These are phyloP conservation scores for Torulaspora quercuum DNA, from an alignment of 805 yeast genomes.

Conservation along the genomic window DNA sequence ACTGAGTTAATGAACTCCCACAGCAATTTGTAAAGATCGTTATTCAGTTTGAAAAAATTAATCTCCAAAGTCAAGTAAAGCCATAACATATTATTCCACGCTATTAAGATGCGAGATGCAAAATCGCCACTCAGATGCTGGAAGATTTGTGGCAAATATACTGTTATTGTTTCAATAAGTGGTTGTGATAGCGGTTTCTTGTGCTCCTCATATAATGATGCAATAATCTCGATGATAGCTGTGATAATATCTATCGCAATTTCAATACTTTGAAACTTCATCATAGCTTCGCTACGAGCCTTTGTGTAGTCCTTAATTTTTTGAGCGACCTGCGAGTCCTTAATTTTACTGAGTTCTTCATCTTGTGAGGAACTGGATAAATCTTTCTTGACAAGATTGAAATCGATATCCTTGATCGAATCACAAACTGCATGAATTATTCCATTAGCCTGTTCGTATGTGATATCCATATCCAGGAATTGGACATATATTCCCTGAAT, in stretches of 20 bases:
- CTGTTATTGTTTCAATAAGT: conserved; percentile 20
- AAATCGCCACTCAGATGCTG: conserved; percentile 46
- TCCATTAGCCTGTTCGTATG: conserved; percentile 22
- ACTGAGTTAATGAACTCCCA: conserved; percentile 20
- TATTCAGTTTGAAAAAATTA: conserved; percentile 26
- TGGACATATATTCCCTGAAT: conserved; percentile 41
- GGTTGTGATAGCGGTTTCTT: conserved; percentile 14
- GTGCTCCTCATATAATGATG: conserved; percentile 30
- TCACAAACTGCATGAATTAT: conserved; percentile 27
- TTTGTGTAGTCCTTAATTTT: conserved; percentile 39
- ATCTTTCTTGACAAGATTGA: conserved; percentile 33
- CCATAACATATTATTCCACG: conserved; percentile 73
- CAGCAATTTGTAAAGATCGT: conserved; percentile 17
- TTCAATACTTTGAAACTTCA: conserved; percentile 61
- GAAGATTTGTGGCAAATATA: conserved; percentile 38
- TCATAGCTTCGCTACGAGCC: conserved; percentile 45
- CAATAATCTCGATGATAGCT: conserved; percentile 60
- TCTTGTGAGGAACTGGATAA: conserved; percentile 18
- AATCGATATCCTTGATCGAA: conserved; percentile 34
- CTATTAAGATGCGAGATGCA: conserved; percentile 53
- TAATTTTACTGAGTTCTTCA: conserved; percentile 18
- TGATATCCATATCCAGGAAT: conserved; percentile 33
- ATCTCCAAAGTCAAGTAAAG: conserved; percentile 26
- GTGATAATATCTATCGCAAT: conserved; percentile 72
- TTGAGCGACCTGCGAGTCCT: conserved; percentile 23